Percentiles rank a stretch among this genome's conserved stretches.
These are phyloP conservation scores for Sporobolomyces phaffii DNA, from an alignment of 768 basidiomycete species.

Conservation along the genomic window DNA sequence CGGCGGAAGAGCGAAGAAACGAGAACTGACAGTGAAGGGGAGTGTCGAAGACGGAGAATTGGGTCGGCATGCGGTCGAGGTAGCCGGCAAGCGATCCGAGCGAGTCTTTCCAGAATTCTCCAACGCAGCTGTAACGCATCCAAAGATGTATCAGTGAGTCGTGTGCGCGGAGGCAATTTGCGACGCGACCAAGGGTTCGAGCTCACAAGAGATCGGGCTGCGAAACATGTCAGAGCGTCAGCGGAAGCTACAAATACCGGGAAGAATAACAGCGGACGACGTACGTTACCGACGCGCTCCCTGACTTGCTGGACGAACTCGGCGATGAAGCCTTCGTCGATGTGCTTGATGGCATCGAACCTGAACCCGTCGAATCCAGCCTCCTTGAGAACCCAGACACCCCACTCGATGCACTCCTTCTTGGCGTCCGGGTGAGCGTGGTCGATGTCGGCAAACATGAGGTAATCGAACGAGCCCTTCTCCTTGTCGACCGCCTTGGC, in stretches of 20 bases:
- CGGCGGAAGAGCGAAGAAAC: too few species aligned
- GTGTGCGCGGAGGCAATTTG: neutral
- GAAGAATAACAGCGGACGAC: neutral
- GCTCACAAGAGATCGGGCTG: slow-evolving; percentile 31
- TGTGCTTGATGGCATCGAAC: slow-evolving; percentile 46
- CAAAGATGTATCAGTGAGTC: neutral
- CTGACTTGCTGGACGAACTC: slow-evolving; percentile 48
- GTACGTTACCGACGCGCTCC: slow-evolving; percentile 36
- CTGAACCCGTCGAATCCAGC: slow-evolving; percentile 50
- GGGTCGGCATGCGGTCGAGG: slow-evolving; percentile 46
- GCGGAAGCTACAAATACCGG: neutral
- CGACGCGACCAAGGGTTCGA: neutral
- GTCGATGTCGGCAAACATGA: slow-evolving; percentile 43
- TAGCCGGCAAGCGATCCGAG: slow-evolving; percentile 13
- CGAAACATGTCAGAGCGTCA: neutral
- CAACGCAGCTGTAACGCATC: slow-evolving; percentile 29
- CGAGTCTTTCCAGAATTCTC: slow-evolving; percentile 47
- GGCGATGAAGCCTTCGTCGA: slow-evolving; percentile 46
- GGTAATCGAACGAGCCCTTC: slow-evolving; percentile 42
- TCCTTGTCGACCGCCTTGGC: slow-evolving; percentile 47
- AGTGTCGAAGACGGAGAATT: slow-evolving; percentile 50
- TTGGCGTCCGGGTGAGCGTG: slow-evolving; percentile 48
- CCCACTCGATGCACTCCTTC: slow-evolving; percentile 47
- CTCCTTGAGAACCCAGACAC: slow-evolving; percentile 49
- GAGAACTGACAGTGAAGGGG: slow-evolving; percentile 44